Conservation (phyloP, 2,329 filamentous ascomycete species). For the Ophiostoma quercus region DNA sequence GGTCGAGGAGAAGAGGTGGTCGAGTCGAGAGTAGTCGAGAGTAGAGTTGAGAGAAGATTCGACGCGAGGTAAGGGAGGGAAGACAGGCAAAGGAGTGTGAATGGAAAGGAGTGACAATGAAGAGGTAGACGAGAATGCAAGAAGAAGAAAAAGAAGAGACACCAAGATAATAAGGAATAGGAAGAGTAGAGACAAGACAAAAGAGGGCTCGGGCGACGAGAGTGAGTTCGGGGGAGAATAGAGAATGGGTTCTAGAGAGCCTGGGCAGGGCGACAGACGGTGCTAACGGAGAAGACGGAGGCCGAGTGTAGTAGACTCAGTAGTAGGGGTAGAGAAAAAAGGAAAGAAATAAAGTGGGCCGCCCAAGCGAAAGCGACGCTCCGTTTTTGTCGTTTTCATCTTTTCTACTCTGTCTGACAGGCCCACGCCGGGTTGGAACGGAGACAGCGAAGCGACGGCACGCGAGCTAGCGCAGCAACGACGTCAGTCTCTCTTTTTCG, state of each 20-base stretch:
- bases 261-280: background rate
- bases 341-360: background rate
- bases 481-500: background rate
- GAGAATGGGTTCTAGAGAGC: background rate
- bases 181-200: background rate
- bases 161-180: background rate
- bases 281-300: conserved; percentile 13
- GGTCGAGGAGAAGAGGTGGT: no score
- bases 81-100: background rate
- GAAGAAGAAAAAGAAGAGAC: background rate
- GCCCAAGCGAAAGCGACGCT: background rate
- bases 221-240: conserved; percentile 4
- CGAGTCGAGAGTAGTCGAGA: no score
- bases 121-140: background rate
- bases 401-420: background rate
- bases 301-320: no score
- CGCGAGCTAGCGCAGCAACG: conserved; percentile 5
- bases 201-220: conserved; percentile 18
- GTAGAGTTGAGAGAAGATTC: background rate
- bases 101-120: background rate
- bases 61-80: background rate
- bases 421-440: background rate
- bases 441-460: conserved; percentile 9
- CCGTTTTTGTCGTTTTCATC: background rate
- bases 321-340: background rate